Evolutionary conservation across 768 basidiomycete genomes (phyloP).

Genomic region (Lenzites betulinus): DNA sequence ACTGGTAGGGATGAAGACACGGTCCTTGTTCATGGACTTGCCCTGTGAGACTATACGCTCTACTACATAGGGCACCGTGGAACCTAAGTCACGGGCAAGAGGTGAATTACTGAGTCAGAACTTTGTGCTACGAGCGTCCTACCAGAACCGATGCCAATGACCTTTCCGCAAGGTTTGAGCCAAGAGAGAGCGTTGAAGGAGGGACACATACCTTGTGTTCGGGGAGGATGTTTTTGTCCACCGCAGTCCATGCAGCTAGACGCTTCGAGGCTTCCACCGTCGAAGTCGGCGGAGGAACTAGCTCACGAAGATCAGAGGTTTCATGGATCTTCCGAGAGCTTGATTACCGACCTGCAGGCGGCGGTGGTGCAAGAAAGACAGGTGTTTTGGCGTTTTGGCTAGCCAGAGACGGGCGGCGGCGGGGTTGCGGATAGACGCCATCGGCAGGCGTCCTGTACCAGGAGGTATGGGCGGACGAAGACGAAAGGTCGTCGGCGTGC

Average conservation of each 20-base stretch:
- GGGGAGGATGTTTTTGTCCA: constrained; percentile 83
- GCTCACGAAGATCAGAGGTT: not conserved
- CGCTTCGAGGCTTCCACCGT: constrained; percentile 81
- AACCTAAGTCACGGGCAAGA: constrained; percentile 48
- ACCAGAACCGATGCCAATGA: constrained; percentile 91
- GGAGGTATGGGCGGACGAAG: not conserved
- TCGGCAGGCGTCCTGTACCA: constrained; percentile 24
- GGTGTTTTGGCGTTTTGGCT: constrained; percentile 13
- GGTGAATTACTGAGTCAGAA: constrained; percentile 8
- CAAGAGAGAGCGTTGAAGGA: not conserved
- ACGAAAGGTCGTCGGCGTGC: not conserved
- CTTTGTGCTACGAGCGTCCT: constrained; percentile 7
- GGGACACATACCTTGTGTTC: constrained; percentile 71
- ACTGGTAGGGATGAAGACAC: constrained; percentile 92
- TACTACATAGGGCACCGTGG: constrained; percentile 95
- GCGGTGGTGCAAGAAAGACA: not conserved
- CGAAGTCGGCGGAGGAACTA: constrained; percentile 36
- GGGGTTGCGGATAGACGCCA: constrained; percentile 25
- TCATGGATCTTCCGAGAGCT: not conserved
- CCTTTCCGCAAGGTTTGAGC: constrained; percentile 42
- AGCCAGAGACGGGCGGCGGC: constrained; percentile 22
- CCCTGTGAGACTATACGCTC: constrained; percentile 92
- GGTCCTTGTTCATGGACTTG: constrained; percentile 65
- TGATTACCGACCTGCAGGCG: constrained; percentile 14
- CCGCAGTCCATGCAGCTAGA: constrained; percentile 91